phyloP scores from a whole-genome alignment of 768 basidiomycete genomes.

The Termitomyces sp. region DNA sequence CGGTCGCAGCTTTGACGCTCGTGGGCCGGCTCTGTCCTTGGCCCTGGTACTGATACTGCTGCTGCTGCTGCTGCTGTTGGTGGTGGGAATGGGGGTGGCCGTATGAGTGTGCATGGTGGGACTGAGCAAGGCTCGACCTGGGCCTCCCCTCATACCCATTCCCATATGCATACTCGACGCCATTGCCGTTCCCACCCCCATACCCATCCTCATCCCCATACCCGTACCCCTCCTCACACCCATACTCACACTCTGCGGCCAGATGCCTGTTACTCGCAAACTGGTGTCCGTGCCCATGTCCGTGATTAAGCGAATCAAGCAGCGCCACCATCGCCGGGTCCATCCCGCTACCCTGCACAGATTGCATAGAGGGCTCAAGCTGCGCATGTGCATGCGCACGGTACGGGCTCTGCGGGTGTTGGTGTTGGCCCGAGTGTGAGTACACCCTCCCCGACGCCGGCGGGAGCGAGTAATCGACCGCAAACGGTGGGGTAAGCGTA shows the following conservation, averaged over 20 bases:
- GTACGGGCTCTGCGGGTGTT: slow-evolving; percentile 5
- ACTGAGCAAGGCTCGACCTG: background rate
- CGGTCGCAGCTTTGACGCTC: slow-evolving; percentile 21
- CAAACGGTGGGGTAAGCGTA: slow-evolving; percentile 16
- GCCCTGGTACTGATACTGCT: background rate
- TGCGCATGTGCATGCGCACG: background rate
- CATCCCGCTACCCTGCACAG: slow-evolving; percentile 7
- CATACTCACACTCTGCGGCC: background rate
- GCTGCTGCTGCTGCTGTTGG: background rate
- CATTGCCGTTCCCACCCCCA: background rate
- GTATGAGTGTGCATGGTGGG: background rate
- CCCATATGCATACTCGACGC: background rate
- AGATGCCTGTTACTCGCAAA: slow-evolving; percentile 1
- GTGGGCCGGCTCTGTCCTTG: background rate
- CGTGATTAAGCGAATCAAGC: slow-evolving; percentile 23
- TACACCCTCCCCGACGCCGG: slow-evolving; percentile 12
- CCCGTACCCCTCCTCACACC: background rate
- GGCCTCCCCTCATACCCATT: background rate
- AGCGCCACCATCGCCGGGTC: slow-evolving; percentile 33
- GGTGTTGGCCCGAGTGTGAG: background rate
- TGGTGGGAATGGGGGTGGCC: background rate
- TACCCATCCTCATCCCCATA: background rate
- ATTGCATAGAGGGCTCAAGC: background rate
- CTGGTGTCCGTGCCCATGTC: slow-evolving; percentile 6
- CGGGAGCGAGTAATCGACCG: slow-evolving; percentile 34